Evolutionary conservation across 208 protist species (phyloP).

Genomic region (Herpetomonas tarakana): DNA sequence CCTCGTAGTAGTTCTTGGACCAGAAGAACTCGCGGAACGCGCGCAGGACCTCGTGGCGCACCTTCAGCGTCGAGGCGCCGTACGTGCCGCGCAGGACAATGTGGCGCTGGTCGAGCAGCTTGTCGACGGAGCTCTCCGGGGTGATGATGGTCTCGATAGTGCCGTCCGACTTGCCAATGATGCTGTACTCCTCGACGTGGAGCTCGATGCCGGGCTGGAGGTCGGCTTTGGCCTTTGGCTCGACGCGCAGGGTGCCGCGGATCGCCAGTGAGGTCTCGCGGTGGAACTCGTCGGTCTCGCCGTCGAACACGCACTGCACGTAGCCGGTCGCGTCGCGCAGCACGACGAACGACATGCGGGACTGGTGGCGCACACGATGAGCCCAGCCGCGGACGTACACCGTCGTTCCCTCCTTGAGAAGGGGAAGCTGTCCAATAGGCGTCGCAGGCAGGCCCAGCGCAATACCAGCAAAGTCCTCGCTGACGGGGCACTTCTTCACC

Average conservation of each 20-base stretch:
- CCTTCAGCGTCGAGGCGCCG: conserved; percentile 84
- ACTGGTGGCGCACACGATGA: conserved; percentile 92
- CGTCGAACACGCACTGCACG: conserved; percentile 95
- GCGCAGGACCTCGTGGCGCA: conserved; percentile 88
- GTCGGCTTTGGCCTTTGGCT: conserved; percentile 83
- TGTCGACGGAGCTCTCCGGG: conserved; percentile 90
- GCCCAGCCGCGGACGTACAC: conserved; percentile 96
- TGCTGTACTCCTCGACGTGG: conserved; percentile 84
- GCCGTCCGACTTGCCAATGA: conserved; percentile 81
- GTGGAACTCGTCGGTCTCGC: conserved; percentile 68
- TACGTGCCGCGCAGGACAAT: conserved; percentile 92
- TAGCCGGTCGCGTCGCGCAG: conserved; percentile 96
- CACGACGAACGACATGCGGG: conserved; percentile 95
- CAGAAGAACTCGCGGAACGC: conserved; percentile 97
- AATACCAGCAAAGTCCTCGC: conserved; percentile 45
- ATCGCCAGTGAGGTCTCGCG: conserved; percentile 88
- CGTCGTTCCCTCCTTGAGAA: conserved; percentile 35
- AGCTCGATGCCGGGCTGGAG: conserved; percentile 82
- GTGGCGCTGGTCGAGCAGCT: conserved; percentile 95
- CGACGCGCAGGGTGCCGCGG: conserved; percentile 56
- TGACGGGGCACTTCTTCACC: conserved; percentile 47
- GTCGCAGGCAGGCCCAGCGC: conserved; percentile 37
- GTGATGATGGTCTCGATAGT: conserved; percentile 89
- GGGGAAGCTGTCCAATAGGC: conserved; percentile 47
- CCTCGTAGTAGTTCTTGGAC: conserved; percentile 88